Evolutionary conservation across 148 eudicot species (phyloP).

Genomic region (Tetragonia tetragonoides): DNA sequence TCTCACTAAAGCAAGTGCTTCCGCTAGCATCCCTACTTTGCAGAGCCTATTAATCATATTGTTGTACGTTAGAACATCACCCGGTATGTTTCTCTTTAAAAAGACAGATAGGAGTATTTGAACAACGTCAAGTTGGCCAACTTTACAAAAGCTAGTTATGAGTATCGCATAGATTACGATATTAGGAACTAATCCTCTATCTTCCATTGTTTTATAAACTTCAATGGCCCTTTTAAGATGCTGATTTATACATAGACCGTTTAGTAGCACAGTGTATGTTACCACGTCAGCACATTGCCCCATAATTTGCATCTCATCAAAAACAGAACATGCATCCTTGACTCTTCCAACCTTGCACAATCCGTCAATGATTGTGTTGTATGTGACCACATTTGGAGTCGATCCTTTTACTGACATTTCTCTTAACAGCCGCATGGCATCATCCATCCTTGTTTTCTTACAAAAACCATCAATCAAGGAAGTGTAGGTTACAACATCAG

Average conservation of each 20-base stretch:
- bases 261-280: constrained; percentile 14
- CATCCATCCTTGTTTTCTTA: constrained; percentile 29
- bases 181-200: background rate
- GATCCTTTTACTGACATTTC: constrained; percentile 24
- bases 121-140: constrained; percentile 4
- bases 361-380: constrained; percentile 7
- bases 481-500: constrained; percentile 29
- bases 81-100: background rate
- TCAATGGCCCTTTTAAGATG: constrained; percentile 18
- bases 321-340: constrained; percentile 14
- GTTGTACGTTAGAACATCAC: background rate
- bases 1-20: background rate
- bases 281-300: background rate
- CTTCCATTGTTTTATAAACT: background rate
- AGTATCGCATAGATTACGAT: background rate
- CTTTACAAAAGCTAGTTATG: constrained; percentile 8
- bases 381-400: constrained; percentile 14
- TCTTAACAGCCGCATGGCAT: constrained; percentile 27
- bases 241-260: constrained; percentile 23
- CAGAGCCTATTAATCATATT: constrained; percentile 17
- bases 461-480: background rate
- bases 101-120: background rate
- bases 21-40: constrained; percentile 10
- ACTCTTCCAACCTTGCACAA: constrained; percentile 20
- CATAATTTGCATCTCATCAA: constrained; percentile 14